These are phyloP conservation scores for Salvia hispanica DNA, from an alignment of 257 asterid genomes.

Conservation along the genomic window DNA sequence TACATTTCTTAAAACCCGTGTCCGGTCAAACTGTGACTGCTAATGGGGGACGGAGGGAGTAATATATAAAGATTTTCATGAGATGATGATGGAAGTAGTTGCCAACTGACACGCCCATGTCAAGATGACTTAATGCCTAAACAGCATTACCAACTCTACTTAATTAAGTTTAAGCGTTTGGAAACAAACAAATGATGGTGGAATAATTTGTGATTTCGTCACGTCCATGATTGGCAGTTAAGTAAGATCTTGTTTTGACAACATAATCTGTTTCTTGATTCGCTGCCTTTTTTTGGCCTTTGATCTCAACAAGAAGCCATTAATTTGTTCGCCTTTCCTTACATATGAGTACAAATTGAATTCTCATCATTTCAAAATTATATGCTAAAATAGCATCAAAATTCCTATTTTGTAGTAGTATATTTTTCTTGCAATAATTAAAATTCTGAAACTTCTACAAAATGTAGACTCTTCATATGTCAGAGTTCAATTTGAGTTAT, in stretches of 20 bases:
- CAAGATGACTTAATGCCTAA: constrained; percentile 23
- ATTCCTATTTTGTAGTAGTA: too few relatives aligned
- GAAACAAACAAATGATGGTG: constrained; percentile 4
- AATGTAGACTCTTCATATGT: neutral
- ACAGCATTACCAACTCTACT: constrained; percentile 1
- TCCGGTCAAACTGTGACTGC: too few relatives aligned
- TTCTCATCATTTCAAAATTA: too few relatives aligned
- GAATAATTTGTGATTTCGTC: constrained; percentile 14
- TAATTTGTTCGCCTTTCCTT: too few relatives aligned
- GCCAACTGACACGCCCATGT: constrained; percentile 13
- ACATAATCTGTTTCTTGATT: constrained; percentile 34
- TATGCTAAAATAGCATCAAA: too few relatives aligned
- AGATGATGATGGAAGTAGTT: too few relatives aligned
- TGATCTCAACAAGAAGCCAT: neutral
- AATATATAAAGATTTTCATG: too few relatives aligned
- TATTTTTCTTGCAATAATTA: too few relatives aligned
- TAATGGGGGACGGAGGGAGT: too few relatives aligned
- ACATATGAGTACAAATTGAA: too few relatives aligned
- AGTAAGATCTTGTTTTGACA: constrained; percentile 35
- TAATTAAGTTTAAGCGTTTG: neutral
- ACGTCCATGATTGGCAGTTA: constrained; percentile 19
- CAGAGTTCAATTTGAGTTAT: constrained; percentile 29
- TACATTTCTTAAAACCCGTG: too few relatives aligned
- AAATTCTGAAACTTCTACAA: neutral
- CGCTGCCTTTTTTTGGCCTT: constrained; percentile 20